Conservation (phyloP, 306 rosid genomes). For the Canavalia gladiata region DNA sequence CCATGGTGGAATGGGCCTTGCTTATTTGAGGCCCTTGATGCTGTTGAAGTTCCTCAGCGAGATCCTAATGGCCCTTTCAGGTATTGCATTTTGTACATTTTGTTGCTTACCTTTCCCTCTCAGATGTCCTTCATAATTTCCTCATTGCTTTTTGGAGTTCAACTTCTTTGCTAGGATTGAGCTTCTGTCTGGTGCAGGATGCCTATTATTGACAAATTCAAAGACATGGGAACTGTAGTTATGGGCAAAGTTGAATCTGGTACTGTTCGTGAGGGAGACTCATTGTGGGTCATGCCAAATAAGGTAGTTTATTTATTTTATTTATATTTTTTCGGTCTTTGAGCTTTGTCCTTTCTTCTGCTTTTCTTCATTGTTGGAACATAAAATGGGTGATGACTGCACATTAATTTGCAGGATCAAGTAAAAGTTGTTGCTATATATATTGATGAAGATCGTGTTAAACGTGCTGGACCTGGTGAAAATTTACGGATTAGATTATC, state of each 20-base stretch:
- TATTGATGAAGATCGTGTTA: conserved; percentile 78
- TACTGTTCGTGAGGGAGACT: conserved; percentile 78
- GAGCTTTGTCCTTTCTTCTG: background rate
- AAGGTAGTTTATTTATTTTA: conserved; percentile 60
- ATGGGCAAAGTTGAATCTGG: conserved; percentile 99
- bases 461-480: conserved; percentile 98
- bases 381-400: conserved; percentile 40
- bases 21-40: conserved; percentile 93
- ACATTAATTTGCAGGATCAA: conserved; percentile 62
- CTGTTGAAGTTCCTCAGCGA: conserved; percentile 70
- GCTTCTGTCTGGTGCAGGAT: conserved; percentile 66
- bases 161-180: conserved; percentile 6
- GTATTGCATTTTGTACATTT: conserved; percentile 52
- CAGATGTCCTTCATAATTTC: background rate
- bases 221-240: conserved; percentile 95
- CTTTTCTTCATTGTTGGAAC: background rate
- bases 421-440: conserved; percentile 78
- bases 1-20: conserved; percentile 96
- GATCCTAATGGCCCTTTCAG: conserved; percentile 94
- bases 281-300: conserved; percentile 90
- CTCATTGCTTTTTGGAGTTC: background rate
- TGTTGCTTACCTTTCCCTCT: background rate
- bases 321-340: background rate
- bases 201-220: conserved; percentile 93
- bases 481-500: conserved; percentile 88